Conservation (phyloP, 345 rosid species). For the Hibiscus trionum region DNA sequence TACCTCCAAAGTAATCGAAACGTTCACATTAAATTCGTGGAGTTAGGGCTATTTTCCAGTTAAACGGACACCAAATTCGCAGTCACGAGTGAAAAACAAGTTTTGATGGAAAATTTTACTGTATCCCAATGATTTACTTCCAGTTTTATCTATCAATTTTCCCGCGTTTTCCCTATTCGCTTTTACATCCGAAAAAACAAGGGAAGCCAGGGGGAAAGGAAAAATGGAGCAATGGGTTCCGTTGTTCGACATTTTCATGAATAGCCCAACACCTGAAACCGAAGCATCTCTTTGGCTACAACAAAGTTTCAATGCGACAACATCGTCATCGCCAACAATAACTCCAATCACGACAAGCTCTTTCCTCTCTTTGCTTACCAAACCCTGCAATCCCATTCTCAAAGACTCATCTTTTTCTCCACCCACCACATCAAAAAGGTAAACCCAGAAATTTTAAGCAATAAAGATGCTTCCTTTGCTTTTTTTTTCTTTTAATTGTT, state of each 20-base stretch:
- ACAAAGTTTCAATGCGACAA: slow-evolving; percentile 27
- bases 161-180: neutral
- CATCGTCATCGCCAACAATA: slow-evolving; percentile 20
- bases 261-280: slow-evolving; percentile 51
- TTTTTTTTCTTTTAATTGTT: neutral
- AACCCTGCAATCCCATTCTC: slow-evolving; percentile 22
- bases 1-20: too few species aligned
- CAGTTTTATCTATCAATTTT: neutral
- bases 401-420: slow-evolving; percentile 17
- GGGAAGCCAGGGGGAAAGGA: too few species aligned
- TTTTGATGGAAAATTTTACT: too few species aligned
- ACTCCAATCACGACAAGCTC: slow-evolving; percentile 41
- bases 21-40: too few species aligned
- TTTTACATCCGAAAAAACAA: neutral
- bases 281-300: slow-evolving; percentile 69
- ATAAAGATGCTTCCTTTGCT: neutral
- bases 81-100: too few species aligned
- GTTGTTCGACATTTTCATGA: slow-evolving; percentile 50
- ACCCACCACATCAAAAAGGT: slow-evolving; percentile 37
- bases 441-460: slow-evolving; percentile 5
- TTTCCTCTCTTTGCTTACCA: slow-evolving; percentile 9
- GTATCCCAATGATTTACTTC: too few species aligned
- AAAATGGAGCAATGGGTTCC: slow-evolving; percentile 66
- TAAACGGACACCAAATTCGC: too few species aligned
- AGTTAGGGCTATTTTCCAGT: too few species aligned